A percentile compares a stretch with the other conserved stretches of the same genome.
Evolutionary conservation across 208 protist species (phyloP).

Genomic region (Crithidia sp.): DNA sequence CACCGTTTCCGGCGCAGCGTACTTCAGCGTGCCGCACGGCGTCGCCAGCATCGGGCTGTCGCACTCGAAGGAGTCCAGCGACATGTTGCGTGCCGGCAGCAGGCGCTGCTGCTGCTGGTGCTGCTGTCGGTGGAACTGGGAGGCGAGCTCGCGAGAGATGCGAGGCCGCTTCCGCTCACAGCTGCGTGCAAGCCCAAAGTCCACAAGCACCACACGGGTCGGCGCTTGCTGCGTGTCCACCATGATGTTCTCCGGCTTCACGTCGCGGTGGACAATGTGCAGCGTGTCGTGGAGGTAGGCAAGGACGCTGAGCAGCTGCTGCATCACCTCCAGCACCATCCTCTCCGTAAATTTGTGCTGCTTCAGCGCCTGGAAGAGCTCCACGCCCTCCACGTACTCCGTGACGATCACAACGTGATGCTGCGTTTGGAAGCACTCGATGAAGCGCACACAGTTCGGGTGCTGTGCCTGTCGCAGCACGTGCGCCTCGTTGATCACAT

Average conservation of each 20-base stretch:
- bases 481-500: slow-evolving; percentile 87
- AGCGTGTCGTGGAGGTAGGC: slow-evolving; percentile 80
- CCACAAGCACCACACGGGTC: slow-evolving; percentile 73
- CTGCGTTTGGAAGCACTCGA: slow-evolving; percentile 81
- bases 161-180: slow-evolving; percentile 23
- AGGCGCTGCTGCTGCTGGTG: slow-evolving; percentile 8
- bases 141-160: slow-evolving; percentile 22
- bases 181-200: slow-evolving; percentile 81
- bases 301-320: slow-evolving; percentile 76
- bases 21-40: slow-evolving; percentile 86
- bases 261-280: slow-evolving; percentile 84
- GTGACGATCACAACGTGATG: slow-evolving; percentile 88
- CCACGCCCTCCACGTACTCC: slow-evolving; percentile 77
- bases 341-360: slow-evolving; percentile 63
- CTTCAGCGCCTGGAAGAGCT: slow-evolving; percentile 75
- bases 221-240: slow-evolving; percentile 43
- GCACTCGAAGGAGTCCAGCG: slow-evolving; percentile 42
- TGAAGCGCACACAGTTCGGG: slow-evolving; percentile 67
- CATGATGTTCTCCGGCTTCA: slow-evolving; percentile 91
- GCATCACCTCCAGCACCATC: slow-evolving; percentile 66
- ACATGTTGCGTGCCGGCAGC: slow-evolving; percentile 23
- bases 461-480: slow-evolving; percentile 66
- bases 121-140: slow-evolving; percentile 10
- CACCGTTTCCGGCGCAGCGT: slow-evolving; percentile 87
- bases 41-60: slow-evolving; percentile 86